Evolutionary conservation across 768 basidiomycete genomes (phyloP), one percentile per base, ranked within the genome.

Genomic region (Favolaschia claudopus): DNA sequence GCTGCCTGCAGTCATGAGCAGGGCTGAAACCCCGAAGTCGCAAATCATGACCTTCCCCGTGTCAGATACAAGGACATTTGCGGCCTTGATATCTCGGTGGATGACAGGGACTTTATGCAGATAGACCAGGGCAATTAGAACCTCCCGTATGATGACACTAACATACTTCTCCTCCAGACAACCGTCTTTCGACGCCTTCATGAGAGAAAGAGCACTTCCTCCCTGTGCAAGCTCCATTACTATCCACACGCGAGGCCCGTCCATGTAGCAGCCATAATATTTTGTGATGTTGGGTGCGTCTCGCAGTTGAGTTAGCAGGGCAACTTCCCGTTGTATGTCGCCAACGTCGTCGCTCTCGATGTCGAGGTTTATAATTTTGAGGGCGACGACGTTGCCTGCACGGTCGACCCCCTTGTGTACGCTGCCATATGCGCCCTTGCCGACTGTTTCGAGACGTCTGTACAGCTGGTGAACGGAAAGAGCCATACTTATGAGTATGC

Each of bases 341-440:
- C 81, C 92, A 17, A 97, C 95, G 71, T 99, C 97, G 74, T 99
- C 96, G 73, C 96, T 96, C 53, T 90, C 86, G 24, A 91, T 96
- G 76, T 99, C 97, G 65, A 99, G 89, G 76, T 99, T 93, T 79
- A 99, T 98, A 74, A 99, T 96, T 78, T 99, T 99, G 78, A 99
- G 88, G 17, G 96, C 97, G 31, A 99, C 93, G 53, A 95, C 82
- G 54, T 92, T 91, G 19, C 93, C 93, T 0, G 93, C 89, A 0
- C 89, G 82, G 66, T 99, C 91, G 52, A 88, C 79, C 14, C 94
- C 96, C 71, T 91, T 93, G 79, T 96, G 93, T 14, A 99, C 96
- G 9, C 94, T 93, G 40, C 97, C 96, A 75, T 95, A 98, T 1
- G 95, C 92, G 60, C 96, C 96, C 75, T 94, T 95, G 29, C 96